Conservation (phyloP, 140 eudicot genomes). For the Oenanthe javanica region DNA sequence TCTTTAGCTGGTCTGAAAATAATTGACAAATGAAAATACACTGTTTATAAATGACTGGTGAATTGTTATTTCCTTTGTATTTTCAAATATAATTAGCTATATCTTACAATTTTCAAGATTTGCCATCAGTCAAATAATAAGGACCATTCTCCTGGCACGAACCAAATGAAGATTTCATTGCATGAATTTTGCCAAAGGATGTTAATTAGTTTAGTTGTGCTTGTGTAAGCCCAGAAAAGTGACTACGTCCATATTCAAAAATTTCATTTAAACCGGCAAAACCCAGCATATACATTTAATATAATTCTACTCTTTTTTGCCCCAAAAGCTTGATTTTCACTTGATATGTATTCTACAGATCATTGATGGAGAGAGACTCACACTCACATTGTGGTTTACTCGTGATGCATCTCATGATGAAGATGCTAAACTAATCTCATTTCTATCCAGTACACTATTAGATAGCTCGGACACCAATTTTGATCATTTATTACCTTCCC, state of each 20-base stretch:
- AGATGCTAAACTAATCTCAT: constrained; percentile 64
- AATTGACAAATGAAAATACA: neutral
- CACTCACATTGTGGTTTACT: constrained; percentile 90
- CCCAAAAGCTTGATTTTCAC: constrained; percentile 1
- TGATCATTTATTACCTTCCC: constrained; percentile 34
- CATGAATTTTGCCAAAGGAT: too few species aligned
- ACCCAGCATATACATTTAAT: neutral
- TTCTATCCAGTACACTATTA: constrained; percentile 27
- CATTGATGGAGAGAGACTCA: constrained; percentile 69
- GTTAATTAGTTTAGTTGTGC: neutral
- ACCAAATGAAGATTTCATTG: too few species aligned
- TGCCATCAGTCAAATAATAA: neutral
- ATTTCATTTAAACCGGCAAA: neutral
- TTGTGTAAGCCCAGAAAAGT: neutral
- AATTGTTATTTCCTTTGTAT: neutral
- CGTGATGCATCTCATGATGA: constrained; percentile 81
- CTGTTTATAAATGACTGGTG: neutral
- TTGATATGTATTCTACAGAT: constrained; percentile 41
- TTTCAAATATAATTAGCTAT: neutral
- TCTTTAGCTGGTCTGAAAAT: neutral
- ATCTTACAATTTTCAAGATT: neutral
- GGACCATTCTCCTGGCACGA: too few species aligned
- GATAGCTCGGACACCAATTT: constrained; percentile 12
- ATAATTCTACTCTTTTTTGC: neutral
- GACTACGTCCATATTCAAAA: neutral